phyloP scores from a whole-genome alignment of 164 flowering plant species.

The Liquidambar formosana region DNA sequence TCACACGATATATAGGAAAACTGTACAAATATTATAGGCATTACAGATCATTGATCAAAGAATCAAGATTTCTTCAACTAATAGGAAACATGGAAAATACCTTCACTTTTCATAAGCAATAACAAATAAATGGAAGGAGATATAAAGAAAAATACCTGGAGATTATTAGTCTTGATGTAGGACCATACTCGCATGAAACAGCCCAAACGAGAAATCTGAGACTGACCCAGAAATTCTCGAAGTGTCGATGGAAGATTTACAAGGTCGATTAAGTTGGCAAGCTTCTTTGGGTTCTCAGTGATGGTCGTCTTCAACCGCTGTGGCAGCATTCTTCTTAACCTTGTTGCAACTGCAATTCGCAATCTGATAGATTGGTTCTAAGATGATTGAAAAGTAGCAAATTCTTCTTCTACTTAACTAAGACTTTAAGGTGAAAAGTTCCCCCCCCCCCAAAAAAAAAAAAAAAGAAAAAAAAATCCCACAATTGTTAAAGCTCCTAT shows the following conservation, averaged over 20 bases:
- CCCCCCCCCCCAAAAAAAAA: no score
- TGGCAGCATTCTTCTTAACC: conserved; percentile 47
- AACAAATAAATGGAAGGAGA: not conserved
- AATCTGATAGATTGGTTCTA: not conserved
- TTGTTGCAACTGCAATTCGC: conserved; percentile 2
- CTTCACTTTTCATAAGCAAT: not conserved
- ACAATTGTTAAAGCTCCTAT: no score
- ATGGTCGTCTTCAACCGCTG: conserved; percentile 53
- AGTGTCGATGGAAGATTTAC: conserved; percentile 81
- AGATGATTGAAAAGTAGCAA: not conserved
- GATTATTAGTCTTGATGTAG: conserved; percentile 87
- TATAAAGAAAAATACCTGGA: conserved; percentile 54
- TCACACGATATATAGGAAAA: not conserved
- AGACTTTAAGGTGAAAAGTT: not conserved
- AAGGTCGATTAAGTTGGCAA: conserved; percentile 79
- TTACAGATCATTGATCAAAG: no score
- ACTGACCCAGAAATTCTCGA: conserved; percentile 83
- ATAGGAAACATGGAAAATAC: not conserved
- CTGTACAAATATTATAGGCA: not conserved
- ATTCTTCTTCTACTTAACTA: not conserved
- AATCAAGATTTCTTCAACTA: no score
- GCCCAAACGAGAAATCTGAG: conserved; percentile 82
- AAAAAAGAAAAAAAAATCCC: no score
- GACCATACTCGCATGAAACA: conserved; percentile 95
- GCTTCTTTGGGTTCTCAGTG: conserved; percentile 79